Percentiles rank a stretch among this genome's conserved stretches.
These are phyloP conservation scores for Aureobasidium sp. DNA, from an alignment of 2,329 filamentous ascomycete genomes.

Conservation along the genomic window DNA sequence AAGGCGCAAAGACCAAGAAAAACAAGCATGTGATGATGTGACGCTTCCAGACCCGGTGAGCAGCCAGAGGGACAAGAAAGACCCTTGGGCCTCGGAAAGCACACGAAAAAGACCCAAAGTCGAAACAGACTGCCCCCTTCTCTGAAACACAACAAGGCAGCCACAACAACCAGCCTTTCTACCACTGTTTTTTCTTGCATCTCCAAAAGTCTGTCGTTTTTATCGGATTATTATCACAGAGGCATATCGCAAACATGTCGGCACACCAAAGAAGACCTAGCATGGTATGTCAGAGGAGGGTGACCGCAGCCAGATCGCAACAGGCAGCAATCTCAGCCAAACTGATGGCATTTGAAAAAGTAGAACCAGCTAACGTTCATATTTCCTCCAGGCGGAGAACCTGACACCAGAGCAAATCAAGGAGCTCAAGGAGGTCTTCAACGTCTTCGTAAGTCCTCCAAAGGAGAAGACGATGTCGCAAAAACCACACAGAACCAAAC, in stretches of 20 bases:
- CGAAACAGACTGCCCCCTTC: neutral
- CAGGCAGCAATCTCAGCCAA: neutral
- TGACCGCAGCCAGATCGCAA: neutral
- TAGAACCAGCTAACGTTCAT: neutral
- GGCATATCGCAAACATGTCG: neutral
- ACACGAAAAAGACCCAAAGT: constrained; percentile 11
- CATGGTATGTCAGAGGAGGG: constrained; percentile 8
- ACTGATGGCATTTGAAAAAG: neutral
- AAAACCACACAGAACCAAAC: neutral
- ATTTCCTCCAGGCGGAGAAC: neutral
- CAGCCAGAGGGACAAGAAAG: neutral
- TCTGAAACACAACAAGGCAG: constrained; percentile 3
- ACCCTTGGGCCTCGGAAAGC: neutral
- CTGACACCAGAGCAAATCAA: constrained; percentile 10
- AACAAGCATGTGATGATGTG: constrained; percentile 11
- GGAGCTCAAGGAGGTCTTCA: constrained; percentile 15
- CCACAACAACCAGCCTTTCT: neutral
- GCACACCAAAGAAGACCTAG: constrained; percentile 11
- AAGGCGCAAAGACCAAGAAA: neutral
- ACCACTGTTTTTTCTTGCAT: neutral
- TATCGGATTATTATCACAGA: neutral
- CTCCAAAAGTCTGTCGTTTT: neutral
- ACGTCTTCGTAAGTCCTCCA: constrained; percentile 6
- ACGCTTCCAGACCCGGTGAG: neutral
- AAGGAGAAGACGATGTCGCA: neutral